Evolutionary conservation across 164 flowering plant species (phyloP).

Genomic region (Sextonia rubra): DNA sequence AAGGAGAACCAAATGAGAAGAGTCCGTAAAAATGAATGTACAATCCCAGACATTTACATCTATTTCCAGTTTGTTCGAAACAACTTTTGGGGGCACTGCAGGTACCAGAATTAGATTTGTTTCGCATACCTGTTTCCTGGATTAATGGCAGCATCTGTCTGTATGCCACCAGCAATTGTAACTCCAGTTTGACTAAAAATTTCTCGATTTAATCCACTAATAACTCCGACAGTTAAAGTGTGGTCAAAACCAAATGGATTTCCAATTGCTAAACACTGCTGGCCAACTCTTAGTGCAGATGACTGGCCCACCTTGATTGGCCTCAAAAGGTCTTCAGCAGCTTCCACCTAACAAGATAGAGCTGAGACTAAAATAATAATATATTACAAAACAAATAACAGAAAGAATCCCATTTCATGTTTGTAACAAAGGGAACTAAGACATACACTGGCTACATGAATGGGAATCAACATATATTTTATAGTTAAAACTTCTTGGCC

Average conservation of each 20-base stretch:
- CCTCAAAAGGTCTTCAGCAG: slow-evolving; percentile 64
- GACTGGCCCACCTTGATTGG: slow-evolving; percentile 78
- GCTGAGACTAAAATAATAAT: background rate
- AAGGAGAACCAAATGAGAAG: background rate
- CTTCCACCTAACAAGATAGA: slow-evolving; percentile 58
- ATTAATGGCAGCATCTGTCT: slow-evolving; percentile 98
- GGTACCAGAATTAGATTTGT: background rate
- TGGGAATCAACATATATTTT: background rate
- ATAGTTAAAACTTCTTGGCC: background rate
- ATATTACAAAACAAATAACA: background rate
- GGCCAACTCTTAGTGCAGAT: slow-evolving; percentile 75
- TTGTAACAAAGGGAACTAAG: background rate
- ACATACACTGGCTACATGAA: background rate
- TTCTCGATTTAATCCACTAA: slow-evolving; percentile 91
- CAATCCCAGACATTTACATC: background rate
- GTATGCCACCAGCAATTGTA: slow-evolving; percentile 92
- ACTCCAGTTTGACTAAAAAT: slow-evolving; percentile 90
- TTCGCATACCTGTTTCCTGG: slow-evolving; percentile 85
- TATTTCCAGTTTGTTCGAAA: background rate
- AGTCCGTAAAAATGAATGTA: background rate
- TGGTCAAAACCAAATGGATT: slow-evolving; percentile 99
- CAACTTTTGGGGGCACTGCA: background rate
- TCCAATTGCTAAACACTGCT: slow-evolving; percentile 92
- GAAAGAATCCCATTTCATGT: too few species aligned
- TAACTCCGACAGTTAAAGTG: slow-evolving; percentile 91